Conservation (phyloP, 1,284 basidiomycete species). For the Trichosporon coremiiforme region DNA sequence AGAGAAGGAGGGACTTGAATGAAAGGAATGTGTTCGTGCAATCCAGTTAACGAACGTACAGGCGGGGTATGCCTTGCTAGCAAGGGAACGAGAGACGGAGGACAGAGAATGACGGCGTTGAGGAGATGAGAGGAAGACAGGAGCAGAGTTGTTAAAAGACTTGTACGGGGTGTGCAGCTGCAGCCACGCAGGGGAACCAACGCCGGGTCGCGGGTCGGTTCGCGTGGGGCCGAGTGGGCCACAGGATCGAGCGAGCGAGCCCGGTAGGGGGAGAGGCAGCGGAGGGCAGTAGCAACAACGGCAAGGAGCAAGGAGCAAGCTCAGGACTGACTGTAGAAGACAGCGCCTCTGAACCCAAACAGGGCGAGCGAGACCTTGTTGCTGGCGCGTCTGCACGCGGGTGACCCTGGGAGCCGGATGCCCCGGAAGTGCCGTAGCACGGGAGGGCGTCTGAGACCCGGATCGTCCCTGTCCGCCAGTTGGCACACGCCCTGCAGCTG, state of each 20-base stretch:
- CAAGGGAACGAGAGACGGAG: background rate
- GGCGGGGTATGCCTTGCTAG: slow-evolving; percentile 12
- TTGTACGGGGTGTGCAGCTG: background rate
- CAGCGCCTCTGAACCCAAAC: slow-evolving; percentile 18
- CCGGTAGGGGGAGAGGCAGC: too few relatives aligned
- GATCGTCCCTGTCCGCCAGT: slow-evolving; percentile 6
- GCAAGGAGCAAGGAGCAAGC: background rate
- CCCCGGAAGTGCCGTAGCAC: slow-evolving; percentile 15
- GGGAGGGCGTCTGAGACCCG: background rate
- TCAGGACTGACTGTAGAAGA: slow-evolving; percentile 4
- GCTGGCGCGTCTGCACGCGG: too few relatives aligned
- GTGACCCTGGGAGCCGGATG: background rate
- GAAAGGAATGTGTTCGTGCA: slow-evolving; percentile 24
- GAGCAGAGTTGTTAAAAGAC: background rate
- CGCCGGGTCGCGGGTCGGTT: background rate
- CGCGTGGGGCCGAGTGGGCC: slow-evolving; percentile 5
- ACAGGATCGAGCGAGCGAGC: background rate
- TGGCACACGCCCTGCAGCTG: background rate
- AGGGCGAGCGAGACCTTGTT: background rate
- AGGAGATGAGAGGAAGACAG: slow-evolving; percentile 7
- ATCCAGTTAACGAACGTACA: slow-evolving; percentile 19
- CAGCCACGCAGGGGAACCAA: background rate
- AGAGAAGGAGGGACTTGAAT: slow-evolving; percentile 7
- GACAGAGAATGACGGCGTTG: slow-evolving; percentile 7
- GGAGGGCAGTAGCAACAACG: too few relatives aligned